Evolutionary conservation across 2,329 filamentous ascomycete species (phyloP), one percentile per base, ranked within the genome.

Genomic region (Nothopassalora personata): DNA sequence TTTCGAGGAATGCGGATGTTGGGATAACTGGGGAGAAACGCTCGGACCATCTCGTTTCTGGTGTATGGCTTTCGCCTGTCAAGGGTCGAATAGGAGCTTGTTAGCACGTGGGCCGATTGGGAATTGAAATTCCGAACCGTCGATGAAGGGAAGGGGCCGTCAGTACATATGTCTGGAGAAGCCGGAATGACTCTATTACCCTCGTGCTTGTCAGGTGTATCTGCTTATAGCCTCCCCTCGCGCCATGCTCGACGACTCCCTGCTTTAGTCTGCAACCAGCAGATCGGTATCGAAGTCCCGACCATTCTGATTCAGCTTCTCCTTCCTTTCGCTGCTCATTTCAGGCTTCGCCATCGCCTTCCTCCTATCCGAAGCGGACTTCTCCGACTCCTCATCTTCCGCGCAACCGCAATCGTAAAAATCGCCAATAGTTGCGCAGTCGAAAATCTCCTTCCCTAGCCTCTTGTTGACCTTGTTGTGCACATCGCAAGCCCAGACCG

Each of bases 391-490:
- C 18, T 68, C 79, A 55, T 85, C 82, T 30, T 83, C 82, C 27
- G 78, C 81, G 70, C 85, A 87, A 33, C 84, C 85, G 66, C 85
- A 87, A 67, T 87, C 84, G 69, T 87, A 87, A 63, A 85, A 86
- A 59, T 86, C 83, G 2, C 84, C 85, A 58, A 87, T 83, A 39
- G 86, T 82, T 46, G 79, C 79, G 71, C 85, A 87, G 70, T 87
- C 83, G 67, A 86, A 87, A 23, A 82, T 71, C 5, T 80, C 77
- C 70, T 87, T 87, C 33, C 79, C 72, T 60, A 87, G 73, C 67
- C 83, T 81, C 68, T 81, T 78, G 68, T 87, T 87, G 61, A 87
- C 84, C 67, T 86, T 78, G 63, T 87, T 87, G 68, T 87, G 85
- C 45, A 87, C 81, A 68, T 84, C 83, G 70, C 85, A 87, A 8